Evolutionary conservation across 1,284 basidiomycete species (phyloP).

Genomic region (Sphaerobolus stellatus): DNA sequence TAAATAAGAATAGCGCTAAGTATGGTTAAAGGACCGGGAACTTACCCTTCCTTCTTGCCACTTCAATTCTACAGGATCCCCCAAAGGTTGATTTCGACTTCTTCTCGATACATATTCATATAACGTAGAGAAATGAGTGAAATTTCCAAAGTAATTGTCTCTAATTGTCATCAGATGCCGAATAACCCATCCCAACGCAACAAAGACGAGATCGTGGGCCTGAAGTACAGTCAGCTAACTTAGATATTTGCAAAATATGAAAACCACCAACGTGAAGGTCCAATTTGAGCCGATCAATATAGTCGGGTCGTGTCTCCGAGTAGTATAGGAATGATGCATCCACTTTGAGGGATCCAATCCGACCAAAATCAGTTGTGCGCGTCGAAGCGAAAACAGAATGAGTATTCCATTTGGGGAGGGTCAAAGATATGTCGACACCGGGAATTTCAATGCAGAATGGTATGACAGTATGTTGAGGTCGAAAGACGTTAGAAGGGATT

Average conservation of each 20-base stretch:
- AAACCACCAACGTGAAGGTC: slow-evolving; percentile 55
- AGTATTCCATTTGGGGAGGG: slow-evolving; percentile 86
- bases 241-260: background rate
- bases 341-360: slow-evolving; percentile 56
- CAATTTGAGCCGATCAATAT: slow-evolving; percentile 77
- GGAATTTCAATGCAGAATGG: slow-evolving; percentile 66
- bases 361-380: slow-evolving; percentile 50
- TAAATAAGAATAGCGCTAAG: no score
- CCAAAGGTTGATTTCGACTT: slow-evolving; percentile 55
- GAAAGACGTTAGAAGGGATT: slow-evolving; percentile 72
- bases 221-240: slow-evolving; percentile 25
- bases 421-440: slow-evolving; percentile 57
- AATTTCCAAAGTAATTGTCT: slow-evolving; percentile 90
- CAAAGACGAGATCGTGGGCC: slow-evolving; percentile 60
- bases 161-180: slow-evolving; percentile 83
- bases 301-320: slow-evolving; percentile 61
- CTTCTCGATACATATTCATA: slow-evolving; percentile 79
- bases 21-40: slow-evolving; percentile 14
- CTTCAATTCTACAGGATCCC: slow-evolving; percentile 79
- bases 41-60: slow-evolving; percentile 74
- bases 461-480: slow-evolving; percentile 68
- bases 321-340: slow-evolving; percentile 76
- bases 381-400: slow-evolving; percentile 66
- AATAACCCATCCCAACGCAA: slow-evolving; percentile 81
- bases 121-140: slow-evolving; percentile 87